phyloP scores from a whole-genome alignment of 2,329 filamentous ascomycete species.

The Huntiella omanensis region DNA sequence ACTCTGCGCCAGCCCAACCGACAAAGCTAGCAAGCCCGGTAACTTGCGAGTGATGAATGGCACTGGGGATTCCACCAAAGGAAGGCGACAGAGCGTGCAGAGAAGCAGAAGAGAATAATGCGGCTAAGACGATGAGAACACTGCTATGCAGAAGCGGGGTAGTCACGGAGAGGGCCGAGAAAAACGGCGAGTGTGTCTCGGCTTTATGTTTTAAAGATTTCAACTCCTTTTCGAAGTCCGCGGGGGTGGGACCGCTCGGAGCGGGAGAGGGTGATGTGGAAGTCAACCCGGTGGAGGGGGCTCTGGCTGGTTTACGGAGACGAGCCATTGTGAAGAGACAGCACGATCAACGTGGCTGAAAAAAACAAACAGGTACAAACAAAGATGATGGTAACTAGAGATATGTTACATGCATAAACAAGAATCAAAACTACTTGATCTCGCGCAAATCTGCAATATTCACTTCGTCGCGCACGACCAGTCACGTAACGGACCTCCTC shows the following conservation, averaged over 20 bases:
- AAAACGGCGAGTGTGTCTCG: conserved; percentile 18
- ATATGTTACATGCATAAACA: not conserved
- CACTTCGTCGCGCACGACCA: no score
- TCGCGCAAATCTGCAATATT: no score
- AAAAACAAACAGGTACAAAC: no score
- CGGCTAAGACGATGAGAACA: conserved; percentile 31
- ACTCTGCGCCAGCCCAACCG: conserved; percentile 51
- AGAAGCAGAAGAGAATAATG: conserved; percentile 49
- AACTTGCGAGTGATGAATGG: conserved; percentile 49
- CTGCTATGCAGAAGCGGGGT: conserved; percentile 20
- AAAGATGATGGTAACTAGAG: no score
- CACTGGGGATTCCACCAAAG: conserved; percentile 67
- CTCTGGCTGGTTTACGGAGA: not conserved
- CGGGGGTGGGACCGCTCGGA: conserved; percentile 25
- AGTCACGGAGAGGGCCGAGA: conserved; percentile 17
- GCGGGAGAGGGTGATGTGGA: not conserved
- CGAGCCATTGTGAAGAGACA: not conserved
- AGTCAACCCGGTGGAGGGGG: not conserved
- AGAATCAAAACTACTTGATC: no score
- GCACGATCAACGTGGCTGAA: no score
- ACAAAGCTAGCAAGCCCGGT: conserved; percentile 47
- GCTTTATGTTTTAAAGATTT: conserved; percentile 29
- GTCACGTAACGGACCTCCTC: no score
- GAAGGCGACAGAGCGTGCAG: conserved; percentile 66
- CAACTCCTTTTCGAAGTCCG: conserved; percentile 35